A percentile compares a stretch with the other conserved stretches of the same genome.
phyloP scores from a whole-genome alignment of 2,329 filamentous ascomycete species.

The Cladorrhinum sp. region DNA sequence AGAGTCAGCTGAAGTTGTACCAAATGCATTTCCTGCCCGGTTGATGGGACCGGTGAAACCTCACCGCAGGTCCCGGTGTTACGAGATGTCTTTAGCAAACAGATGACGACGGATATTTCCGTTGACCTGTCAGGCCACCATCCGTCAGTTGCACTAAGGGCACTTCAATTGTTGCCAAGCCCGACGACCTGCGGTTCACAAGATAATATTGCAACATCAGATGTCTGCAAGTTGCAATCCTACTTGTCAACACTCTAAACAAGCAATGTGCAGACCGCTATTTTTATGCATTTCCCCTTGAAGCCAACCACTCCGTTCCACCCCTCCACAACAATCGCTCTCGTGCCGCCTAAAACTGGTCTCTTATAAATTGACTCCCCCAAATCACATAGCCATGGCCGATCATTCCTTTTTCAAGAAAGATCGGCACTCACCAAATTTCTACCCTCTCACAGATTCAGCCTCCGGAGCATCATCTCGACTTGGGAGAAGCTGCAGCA shows the following conservation, averaged over 20 bases:
- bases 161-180: no score
- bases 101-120: no score
- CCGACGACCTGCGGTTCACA: neutral
- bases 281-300: neutral
- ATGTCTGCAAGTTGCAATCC: neutral
- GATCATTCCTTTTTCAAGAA: neutral
- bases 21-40: no score
- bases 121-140: no score
- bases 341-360: no score
- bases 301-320: neutral
- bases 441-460: neutral
- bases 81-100: no score
- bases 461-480: neutral
- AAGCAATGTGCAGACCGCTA: neutral
- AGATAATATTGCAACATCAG: neutral
- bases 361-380: neutral
- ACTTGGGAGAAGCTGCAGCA: neutral
- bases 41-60: neutral
- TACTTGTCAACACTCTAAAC: neutral
- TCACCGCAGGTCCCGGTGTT: neutral
- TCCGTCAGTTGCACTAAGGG: no score
- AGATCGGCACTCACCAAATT: neutral
- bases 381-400: neutral
- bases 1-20: neutral
- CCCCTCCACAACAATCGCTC: no score